phyloP scores from a whole-genome alignment of 768 basidiomycete species.

The Suillus cothurnatus region DNA sequence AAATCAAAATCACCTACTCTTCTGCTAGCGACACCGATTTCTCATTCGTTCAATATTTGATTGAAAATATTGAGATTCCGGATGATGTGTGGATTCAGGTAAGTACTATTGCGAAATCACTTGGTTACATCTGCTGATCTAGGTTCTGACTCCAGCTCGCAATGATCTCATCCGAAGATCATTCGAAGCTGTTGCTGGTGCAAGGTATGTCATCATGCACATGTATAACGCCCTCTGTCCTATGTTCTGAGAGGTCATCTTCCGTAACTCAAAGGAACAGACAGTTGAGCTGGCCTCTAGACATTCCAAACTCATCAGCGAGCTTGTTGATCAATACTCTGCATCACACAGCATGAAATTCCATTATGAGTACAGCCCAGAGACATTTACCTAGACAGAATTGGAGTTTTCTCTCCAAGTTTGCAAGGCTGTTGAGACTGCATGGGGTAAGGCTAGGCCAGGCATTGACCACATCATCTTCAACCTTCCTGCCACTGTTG shows the following conservation, averaged over 20 bases:
- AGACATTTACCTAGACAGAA: conserved; percentile 96
- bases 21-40: too few relatives aligned
- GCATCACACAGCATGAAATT: conserved; percentile 85
- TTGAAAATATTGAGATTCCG: conserved; percentile 83
- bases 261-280: conserved; percentile 90
- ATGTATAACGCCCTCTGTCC: too few relatives aligned
- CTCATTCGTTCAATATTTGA: too few relatives aligned
- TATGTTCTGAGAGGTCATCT: conserved; percentile 90
- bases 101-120: conserved; percentile 27
- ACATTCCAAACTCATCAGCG: conserved; percentile 85
- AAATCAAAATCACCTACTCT: too few relatives aligned
- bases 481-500: too few relatives aligned
- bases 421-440: too few relatives aligned
- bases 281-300: conserved; percentile 85
- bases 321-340: conserved; percentile 85
- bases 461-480: too few relatives aligned
- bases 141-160: conserved; percentile 97
- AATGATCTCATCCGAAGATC: conserved; percentile 94
- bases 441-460: too few relatives aligned
- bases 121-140: neutral
- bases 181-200: conserved; percentile 84
- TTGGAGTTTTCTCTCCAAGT: too few relatives aligned
- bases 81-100: conserved; percentile 99
- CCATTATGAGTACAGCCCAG: conserved; percentile 97
- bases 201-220: conserved; percentile 90